Percentiles rank a stretch among this genome's conserved stretches.
Conservation (phyloP, 2,329 filamentous ascomycete genomes). For the Emericellopsis atlantica region DNA sequence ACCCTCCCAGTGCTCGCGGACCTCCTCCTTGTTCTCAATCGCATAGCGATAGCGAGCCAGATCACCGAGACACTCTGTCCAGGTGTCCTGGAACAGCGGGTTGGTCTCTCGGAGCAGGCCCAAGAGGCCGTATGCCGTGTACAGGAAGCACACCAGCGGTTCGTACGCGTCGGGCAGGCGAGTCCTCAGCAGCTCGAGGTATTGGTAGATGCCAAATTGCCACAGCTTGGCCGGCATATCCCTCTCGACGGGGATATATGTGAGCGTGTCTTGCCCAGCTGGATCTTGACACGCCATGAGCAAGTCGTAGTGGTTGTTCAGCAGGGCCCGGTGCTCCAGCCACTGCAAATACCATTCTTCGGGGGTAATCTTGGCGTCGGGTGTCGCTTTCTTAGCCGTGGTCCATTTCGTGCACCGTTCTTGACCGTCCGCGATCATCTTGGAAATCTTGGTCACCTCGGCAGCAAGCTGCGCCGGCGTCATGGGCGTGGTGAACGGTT, state of each 20-base stretch:
- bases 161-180: slow-evolving; percentile 66
- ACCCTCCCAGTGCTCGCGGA: slow-evolving; percentile 69
- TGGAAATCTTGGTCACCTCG: slow-evolving; percentile 77
- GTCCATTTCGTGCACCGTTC: slow-evolving; percentile 79
- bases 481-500: slow-evolving; percentile 56
- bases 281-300: slow-evolving; percentile 83
- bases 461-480: slow-evolving; percentile 66
- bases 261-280: slow-evolving; percentile 55
- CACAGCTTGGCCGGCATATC: slow-evolving; percentile 91
- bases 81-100: slow-evolving; percentile 70
- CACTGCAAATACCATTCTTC: slow-evolving; percentile 82
- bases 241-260: slow-evolving; percentile 64
- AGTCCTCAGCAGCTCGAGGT: slow-evolving; percentile 64
- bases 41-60: slow-evolving; percentile 78
- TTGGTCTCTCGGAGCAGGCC: slow-evolving; percentile 78
- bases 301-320: slow-evolving; percentile 78
- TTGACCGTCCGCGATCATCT: slow-evolving; percentile 75
- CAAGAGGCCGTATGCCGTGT: slow-evolving; percentile 83
- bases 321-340: slow-evolving; percentile 63
- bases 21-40: slow-evolving; percentile 70
- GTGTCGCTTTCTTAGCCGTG: slow-evolving; percentile 39
- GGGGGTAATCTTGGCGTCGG: slow-evolving; percentile 32
- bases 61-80: slow-evolving; percentile 89
- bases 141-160: slow-evolving; percentile 86
- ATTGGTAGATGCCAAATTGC: slow-evolving; percentile 81